Base-by-base conservation (phyloP, 257 asterid species). In the Plantago major region DNA sequence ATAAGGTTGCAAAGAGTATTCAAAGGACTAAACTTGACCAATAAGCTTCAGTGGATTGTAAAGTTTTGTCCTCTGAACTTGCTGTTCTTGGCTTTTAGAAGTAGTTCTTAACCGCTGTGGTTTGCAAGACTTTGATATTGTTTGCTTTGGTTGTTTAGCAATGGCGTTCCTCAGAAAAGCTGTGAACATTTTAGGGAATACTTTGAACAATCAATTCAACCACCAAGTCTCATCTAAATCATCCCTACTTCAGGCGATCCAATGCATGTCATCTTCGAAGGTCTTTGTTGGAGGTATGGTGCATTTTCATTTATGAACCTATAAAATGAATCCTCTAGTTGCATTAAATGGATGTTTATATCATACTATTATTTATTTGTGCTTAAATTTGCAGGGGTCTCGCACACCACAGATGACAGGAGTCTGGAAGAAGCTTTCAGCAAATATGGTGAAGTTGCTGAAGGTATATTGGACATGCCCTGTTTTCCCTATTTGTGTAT, bases 91-190 rank as follows among this genome's bases (percentile, higher is more conserved):
- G 26, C 26, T 22, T 22, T 22, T 22, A 22, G 26, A 22, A 22
- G 26, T 22, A 22, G 26, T 22, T 22, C 26, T 22, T 22, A 22
- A 22, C 26, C 2, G 26, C 26, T 22, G 26, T 22, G 26, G 26
- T 22, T 6, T 19, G 12, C 47, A 45, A 12, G 17, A 12, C 6
- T 57, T 16, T 55, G 2, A 7, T 38, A 26, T 63, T 15, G 7
- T 3, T 28, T 44, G 65, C 64, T 58, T 54, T 59, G 73, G 81
- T 70, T 60, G 15, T 33, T 10, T 11, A 58, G 62, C 60, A 47
- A 91, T 91, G 98, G 94, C 96, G 55, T 86, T 91, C 70, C 66
- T 91, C 43, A 72, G 84, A 69, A 91, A 82, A 73, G 84, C 86
- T 67, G 90, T 87, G 22, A 74, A 68, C 60, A 56, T 84, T 13